Evolutionary conservation across 2,329 filamentous ascomycete species (phyloP).

Genomic region (Exserohilum turcica): DNA sequence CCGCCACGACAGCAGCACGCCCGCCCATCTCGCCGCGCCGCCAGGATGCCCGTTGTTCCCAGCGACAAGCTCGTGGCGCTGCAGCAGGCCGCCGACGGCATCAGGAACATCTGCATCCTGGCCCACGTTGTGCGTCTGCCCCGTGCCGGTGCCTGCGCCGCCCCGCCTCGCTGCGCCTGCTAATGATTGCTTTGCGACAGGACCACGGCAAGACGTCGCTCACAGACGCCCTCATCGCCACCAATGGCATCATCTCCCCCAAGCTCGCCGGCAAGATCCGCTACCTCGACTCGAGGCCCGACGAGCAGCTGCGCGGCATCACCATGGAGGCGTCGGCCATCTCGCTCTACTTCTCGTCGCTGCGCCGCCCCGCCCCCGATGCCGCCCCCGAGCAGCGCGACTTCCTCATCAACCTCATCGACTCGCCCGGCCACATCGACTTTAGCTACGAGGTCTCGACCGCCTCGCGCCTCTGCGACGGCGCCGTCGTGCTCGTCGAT

Average conservation of each 20-base stretch:
- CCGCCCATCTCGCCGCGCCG: too few relatives aligned
- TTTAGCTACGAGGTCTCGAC: constrained; percentile 98
- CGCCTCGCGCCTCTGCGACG: constrained; percentile 90
- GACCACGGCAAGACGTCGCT: constrained; percentile 99
- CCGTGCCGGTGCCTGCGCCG: neutral
- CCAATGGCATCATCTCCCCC: constrained; percentile 98
- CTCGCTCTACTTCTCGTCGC: constrained; percentile 91
- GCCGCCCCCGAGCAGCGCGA: constrained; percentile 76
- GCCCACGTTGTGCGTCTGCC: constrained; percentile 18
- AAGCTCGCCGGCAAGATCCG: constrained; percentile 97
- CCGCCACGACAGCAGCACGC: neutral
- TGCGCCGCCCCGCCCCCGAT: constrained; percentile 73
- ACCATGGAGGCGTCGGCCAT: constrained; percentile 99
- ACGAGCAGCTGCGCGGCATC: constrained; percentile 94
- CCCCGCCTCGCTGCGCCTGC: constrained; percentile 49
- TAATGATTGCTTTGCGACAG: constrained; percentile 12
- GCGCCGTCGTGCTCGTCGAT: constrained; percentile 91
- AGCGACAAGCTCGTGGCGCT: constrained; percentile 89
- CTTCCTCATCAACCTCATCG: constrained; percentile 95
- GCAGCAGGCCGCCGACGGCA: constrained; percentile 83
- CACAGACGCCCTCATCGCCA: constrained; percentile 93
- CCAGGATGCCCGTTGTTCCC: constrained; percentile 83
- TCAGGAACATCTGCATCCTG: constrained; percentile 68
- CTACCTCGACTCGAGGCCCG: constrained; percentile 93
- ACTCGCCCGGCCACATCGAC: constrained; percentile 97